Base-by-base conservation (phyloP, 192 early-diverging fungal genomes). In the Backusella macrospora region DNA sequence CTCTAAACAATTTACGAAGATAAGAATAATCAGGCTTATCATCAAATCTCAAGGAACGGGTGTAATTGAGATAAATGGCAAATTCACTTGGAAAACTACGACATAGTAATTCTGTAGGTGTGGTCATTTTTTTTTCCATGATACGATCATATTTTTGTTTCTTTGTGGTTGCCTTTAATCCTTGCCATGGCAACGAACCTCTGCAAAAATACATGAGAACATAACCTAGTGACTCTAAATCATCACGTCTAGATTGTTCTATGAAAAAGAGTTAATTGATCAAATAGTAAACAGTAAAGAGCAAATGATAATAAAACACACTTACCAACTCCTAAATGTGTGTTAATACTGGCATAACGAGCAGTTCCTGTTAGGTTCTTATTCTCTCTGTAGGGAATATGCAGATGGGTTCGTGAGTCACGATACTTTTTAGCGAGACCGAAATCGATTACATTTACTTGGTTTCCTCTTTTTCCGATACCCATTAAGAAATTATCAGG, bases 61-160 rank as follows among this genome's bases (percentile, higher is more conserved):
- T 87, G 74, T 95, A 96, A 78, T 95, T 95, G 72, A 96, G 82
- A 75, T 95, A 96, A 48, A 94, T 89, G 14, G 91, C 90, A 82
- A 96, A 95, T 80, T 96, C 95, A 76, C 86, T 86, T 15, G 93
- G 93, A 69, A 90, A 91, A 2, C 92, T 88, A 62, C 92, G 91
- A 80, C 94, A 95, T 15, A 96, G 83, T 74, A 90, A 83, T 75
- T 94, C 95, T 9, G 93, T 90, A 23, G 89, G 87, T n/a, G 94
- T 94, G 14, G 89, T 94, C 90, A 95, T 94, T 86, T 96, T 96
- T 83, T 93, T 94, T 72, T 95, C 94, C 94, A 94, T 93, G 72
- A 96, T 96, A 72, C 92, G 91, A 80, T 96, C 95, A 83, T 96
- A 95, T 84, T 95, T 95, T 91, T 94, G 92, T 81, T 94, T 94